A percentile compares a stretch with the other conserved stretches of the same genome.
phyloP scores from a whole-genome alignment of 1,139 yeast genomes.

The Yamadazyma aaseri region DNA sequence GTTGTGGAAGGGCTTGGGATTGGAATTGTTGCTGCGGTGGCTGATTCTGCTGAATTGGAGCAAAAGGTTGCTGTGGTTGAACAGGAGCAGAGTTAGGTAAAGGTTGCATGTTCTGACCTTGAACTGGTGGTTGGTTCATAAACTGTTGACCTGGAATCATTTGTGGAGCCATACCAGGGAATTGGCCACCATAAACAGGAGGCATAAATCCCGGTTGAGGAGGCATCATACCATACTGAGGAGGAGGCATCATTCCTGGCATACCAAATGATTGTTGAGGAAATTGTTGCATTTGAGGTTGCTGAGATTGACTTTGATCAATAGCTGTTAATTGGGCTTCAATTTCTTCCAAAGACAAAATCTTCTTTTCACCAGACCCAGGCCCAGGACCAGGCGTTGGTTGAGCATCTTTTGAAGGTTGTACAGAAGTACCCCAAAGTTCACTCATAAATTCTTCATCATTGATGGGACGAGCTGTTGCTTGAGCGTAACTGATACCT shows the following conservation, averaged over 20 bases:
- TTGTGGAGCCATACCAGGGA: constrained; percentile 19
- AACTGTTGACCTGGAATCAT: constrained; percentile 22
- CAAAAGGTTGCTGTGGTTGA: constrained; percentile 20
- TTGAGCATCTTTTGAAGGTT: constrained; percentile 11
- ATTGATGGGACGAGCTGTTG: constrained; percentile 39
- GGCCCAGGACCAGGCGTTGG: too few relatives aligned
- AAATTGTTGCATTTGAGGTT: constrained; percentile 23
- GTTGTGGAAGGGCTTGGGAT: constrained; percentile 19
- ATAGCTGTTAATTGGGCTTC: constrained; percentile 68
- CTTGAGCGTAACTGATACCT: constrained; percentile 58
- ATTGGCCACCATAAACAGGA: constrained; percentile 40
- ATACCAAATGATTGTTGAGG: constrained; percentile 32
- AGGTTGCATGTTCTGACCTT: constrained; percentile 16
- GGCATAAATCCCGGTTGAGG: constrained; percentile 42
- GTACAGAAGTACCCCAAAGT: constrained; percentile 45
- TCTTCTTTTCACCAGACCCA: constrained; percentile 38
- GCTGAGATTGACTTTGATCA: constrained; percentile 28
- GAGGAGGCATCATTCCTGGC: constrained; percentile 42
- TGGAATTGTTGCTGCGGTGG: constrained; percentile 21
- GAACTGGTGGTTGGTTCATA: constrained; percentile 20
- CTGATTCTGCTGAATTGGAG: constrained; percentile 13
- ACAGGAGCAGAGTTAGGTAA: constrained; percentile 23
- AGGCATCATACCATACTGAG: constrained; percentile 43
- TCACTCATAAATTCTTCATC: constrained; percentile 53
- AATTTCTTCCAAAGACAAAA: constrained; percentile 70